phyloP scores from a whole-genome alignment of 148 eudicot genomes.

The Cornus controversa region DNA sequence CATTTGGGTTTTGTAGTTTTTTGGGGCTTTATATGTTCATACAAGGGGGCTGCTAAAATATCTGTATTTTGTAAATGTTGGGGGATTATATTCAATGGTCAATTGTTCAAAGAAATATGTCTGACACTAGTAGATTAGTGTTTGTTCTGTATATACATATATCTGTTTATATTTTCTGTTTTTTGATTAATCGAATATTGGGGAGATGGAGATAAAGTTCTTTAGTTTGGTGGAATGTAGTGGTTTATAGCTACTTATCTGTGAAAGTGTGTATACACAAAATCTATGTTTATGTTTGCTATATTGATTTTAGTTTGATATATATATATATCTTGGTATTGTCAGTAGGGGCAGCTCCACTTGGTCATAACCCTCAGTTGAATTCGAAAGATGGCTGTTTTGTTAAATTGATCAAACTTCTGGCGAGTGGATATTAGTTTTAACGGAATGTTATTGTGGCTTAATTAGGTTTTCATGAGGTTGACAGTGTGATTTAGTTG shows the following conservation, averaged over 20 bases:
- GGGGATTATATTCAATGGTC: slow-evolving; percentile 4
- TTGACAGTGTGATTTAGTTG: no score
- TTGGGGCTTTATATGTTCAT: not conserved
- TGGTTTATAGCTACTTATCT: not conserved
- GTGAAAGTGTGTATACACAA: no score
- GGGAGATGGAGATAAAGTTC: not conserved
- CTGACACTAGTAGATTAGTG: not conserved
- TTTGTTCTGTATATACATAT: not conserved
- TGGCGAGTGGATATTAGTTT: no score
- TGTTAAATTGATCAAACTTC: no score
- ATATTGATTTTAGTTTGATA: not conserved
- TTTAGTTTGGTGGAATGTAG: not conserved
- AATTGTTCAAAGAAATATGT: slow-evolving; percentile 2
- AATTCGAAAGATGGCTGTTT: no score
- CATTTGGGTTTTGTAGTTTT: not conserved
- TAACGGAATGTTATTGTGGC: no score
- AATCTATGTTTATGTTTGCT: no score
- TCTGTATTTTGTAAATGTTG: not conserved
- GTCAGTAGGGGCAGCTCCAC: no score
- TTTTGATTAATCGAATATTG: slow-evolving; percentile 5
- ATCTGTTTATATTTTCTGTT: no score
- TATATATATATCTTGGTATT: not conserved
- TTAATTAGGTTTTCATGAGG: no score
- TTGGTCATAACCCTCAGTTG: no score
- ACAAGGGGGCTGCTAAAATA: no score